Conservation (phyloP, 1,284 basidiomycete genomes). For the Puccinia brachypodii region DNA sequence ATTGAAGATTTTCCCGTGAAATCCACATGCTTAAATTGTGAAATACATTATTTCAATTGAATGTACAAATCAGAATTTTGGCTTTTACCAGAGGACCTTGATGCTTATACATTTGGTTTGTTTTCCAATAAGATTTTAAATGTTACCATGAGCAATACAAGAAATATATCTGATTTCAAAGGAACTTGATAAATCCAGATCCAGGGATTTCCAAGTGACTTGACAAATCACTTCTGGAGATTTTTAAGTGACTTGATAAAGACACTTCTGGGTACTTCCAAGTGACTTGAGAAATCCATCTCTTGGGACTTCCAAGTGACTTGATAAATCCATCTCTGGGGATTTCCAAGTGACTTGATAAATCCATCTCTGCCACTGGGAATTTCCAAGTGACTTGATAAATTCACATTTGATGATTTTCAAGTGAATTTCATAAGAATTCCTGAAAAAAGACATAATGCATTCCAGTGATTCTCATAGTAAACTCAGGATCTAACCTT, state of each 20-base stretch:
- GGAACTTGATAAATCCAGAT: too few relatives aligned
- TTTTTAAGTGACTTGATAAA: too few relatives aligned
- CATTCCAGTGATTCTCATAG: not conserved
- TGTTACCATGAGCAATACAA: not conserved
- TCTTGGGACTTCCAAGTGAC: not conserved
- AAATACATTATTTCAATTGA: too few relatives aligned
- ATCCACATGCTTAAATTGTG: too few relatives aligned
- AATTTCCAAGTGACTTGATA: not conserved
- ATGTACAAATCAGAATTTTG: too few relatives aligned
- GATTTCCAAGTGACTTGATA: not conserved
- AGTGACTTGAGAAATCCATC: too few relatives aligned
- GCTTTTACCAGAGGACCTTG: too few relatives aligned
- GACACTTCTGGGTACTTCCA: not conserved
- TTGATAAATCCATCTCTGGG: not conserved
- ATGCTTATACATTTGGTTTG: too few relatives aligned
- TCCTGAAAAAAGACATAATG: not conserved
- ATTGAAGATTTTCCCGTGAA: too few relatives aligned
- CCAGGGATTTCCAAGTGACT: not conserved
- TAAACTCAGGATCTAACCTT: not conserved
- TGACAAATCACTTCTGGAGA: not conserved
- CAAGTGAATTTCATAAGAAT: not conserved
- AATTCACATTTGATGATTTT: not conserved
- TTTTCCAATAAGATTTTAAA: too few relatives aligned
- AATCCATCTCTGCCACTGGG: too few relatives aligned
- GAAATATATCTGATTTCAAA: not conserved